These are phyloP conservation scores for Geotrichum aggregatum DNA, from an alignment of 1,139 yeast genomes.

Conservation along the genomic window DNA sequence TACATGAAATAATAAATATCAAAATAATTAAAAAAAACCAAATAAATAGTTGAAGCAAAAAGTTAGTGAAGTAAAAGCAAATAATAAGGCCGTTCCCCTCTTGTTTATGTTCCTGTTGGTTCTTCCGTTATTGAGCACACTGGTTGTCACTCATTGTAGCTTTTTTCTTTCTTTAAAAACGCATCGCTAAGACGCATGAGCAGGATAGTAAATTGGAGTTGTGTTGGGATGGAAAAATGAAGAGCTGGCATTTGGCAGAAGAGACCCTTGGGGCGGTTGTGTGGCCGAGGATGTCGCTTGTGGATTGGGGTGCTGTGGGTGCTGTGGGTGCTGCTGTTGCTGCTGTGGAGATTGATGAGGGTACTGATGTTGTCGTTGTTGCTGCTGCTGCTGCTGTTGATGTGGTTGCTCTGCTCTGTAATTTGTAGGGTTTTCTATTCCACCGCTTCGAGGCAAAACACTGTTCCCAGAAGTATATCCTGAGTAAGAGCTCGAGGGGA, in stretches of 20 bases:
- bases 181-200: background rate
- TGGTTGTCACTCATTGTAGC: too few relatives aligned
- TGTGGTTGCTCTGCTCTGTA: background rate
- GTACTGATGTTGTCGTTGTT: background rate
- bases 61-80: too few relatives aligned
- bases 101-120: too few relatives aligned
- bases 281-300: background rate
- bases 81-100: too few relatives aligned
- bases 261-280: background rate
- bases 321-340: background rate
- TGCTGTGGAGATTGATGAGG: background rate
- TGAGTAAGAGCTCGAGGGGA: background rate
- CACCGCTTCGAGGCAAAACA: background rate
- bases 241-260: background rate
- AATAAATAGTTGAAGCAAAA: too few relatives aligned
- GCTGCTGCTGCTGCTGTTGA: background rate
- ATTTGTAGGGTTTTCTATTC: background rate
- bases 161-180: too few relatives aligned
- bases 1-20: too few relatives aligned
- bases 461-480: background rate
- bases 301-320: background rate
- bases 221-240: background rate
- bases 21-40: too few relatives aligned
- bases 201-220: constrained; percentile 3
- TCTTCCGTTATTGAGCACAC: too few relatives aligned